These are phyloP conservation scores for Pterulicium gracile DNA, from an alignment of 1,284 basidiomycete species.

Conservation along the genomic window DNA sequence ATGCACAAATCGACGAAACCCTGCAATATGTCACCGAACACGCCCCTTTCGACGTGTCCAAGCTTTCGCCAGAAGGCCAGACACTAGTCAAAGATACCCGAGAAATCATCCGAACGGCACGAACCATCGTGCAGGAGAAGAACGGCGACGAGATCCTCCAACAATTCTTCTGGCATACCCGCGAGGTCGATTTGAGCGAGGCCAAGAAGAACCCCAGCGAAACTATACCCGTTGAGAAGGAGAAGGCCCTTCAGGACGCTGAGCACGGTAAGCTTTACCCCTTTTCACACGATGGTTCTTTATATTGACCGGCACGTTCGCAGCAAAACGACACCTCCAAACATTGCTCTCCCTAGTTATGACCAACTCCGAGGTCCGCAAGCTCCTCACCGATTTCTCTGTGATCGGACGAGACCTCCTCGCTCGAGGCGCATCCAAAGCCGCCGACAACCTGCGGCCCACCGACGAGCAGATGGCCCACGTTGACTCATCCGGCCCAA, in stretches of 20 bases:
- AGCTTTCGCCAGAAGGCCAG: constrained; percentile 70
- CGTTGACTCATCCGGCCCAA: constrained; percentile 63
- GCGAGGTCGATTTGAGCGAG: constrained; percentile 36
- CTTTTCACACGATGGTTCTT: background rate
- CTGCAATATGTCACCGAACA: constrained; percentile 58
- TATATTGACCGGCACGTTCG: background rate
- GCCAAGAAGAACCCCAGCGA: constrained; percentile 34
- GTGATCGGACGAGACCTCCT: constrained; percentile 83
- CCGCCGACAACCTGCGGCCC: constrained; percentile 66
- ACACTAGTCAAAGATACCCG: constrained; percentile 67
- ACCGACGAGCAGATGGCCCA: constrained; percentile 46
- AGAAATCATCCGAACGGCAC: constrained; percentile 62
- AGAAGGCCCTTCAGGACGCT: constrained; percentile 49
- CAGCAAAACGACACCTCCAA: constrained; percentile 77
- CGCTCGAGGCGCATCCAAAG: constrained; percentile 66
- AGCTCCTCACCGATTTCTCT: constrained; percentile 75
- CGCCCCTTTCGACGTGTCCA: constrained; percentile 54
- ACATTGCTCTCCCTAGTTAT: constrained; percentile 75
- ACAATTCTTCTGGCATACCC: constrained; percentile 73
- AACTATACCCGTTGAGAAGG: constrained; percentile 38
- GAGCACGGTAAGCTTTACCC: constrained; percentile 35
- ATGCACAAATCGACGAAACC: constrained; percentile 67
- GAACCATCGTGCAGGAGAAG: constrained; percentile 66
- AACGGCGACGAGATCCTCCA: constrained; percentile 87
- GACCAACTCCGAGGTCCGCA: constrained; percentile 88